phyloP scores from a whole-genome alignment of 2,329 filamentous ascomycete species.

The Amauroascus verrucosus region DNA sequence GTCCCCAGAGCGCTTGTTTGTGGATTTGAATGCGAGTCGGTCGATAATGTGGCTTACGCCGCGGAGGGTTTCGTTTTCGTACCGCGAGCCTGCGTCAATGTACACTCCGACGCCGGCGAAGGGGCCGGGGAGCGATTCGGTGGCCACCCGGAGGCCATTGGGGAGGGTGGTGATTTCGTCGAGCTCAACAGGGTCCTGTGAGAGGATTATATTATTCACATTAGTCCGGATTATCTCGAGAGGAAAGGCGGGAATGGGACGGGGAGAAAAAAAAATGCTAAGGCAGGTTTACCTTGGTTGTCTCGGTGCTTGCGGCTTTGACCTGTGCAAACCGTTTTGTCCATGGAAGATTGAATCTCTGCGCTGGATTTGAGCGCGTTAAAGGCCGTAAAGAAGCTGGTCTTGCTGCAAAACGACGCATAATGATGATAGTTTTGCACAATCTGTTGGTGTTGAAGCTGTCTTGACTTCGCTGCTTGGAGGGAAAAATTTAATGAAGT shows the following conservation, averaged over 20 bases:
- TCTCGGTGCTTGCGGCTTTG: not conserved
- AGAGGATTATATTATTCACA: too few species aligned
- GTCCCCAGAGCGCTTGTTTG: constrained; percentile 60
- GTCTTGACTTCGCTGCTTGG: not conserved
- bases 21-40: constrained; percentile 85
- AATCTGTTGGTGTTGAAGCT: not conserved
- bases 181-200: constrained; percentile 76
- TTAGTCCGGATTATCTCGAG: too few species aligned
- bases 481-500: not conserved
- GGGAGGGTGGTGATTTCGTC: constrained; percentile 78
- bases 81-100: constrained; percentile 87
- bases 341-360: not conserved
- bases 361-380: not conserved
- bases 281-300: not conserved
- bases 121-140: constrained; percentile 84
- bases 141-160: constrained; percentile 90
- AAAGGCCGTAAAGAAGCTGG: constrained; percentile 3
- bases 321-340: not conserved
- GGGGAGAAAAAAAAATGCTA: too few species aligned
- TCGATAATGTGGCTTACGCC: constrained; percentile 96
- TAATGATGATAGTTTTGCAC: not conserved
- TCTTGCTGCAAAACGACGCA: constrained; percentile 6
- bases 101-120: constrained; percentile 95
- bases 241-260: too few species aligned
- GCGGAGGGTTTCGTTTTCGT: constrained; percentile 73